Conservation (phyloP, 352 stramenopile species). For the Peronospora farinosa region DNA sequence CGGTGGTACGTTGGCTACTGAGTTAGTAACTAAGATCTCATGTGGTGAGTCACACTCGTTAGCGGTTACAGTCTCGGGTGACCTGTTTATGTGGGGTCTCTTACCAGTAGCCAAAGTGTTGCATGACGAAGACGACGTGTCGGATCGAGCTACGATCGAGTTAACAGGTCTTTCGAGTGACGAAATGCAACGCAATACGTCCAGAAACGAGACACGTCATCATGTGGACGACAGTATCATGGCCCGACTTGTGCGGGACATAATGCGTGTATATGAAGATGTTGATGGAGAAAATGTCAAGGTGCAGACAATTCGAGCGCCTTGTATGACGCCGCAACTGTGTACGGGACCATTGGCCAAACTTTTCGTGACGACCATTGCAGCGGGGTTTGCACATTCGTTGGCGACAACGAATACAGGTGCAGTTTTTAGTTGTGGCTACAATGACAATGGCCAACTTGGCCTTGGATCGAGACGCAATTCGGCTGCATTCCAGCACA, state of each 20-base stretch:
- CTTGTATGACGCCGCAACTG: conserved; percentile 40
- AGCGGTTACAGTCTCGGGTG: conserved; percentile 42
- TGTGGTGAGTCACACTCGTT: conserved; percentile 76
- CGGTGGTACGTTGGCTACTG: conserved; percentile 37
- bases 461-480: conserved; percentile 60
- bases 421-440: conserved; percentile 63
- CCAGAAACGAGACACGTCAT: conserved; percentile 17
- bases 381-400: conserved; percentile 72
- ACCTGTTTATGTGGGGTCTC: conserved; percentile 76
- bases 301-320: conserved; percentile 50
- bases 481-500: conserved; percentile 48
- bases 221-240: conserved; percentile 51
- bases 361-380: conserved; percentile 44
- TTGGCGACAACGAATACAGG: conserved; percentile 49
- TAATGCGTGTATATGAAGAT: conserved; percentile 59
- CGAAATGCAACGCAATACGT: conserved; percentile 23
- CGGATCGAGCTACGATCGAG: conserved; percentile 51
- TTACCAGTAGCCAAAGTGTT: conserved; percentile 50
- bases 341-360: conserved; percentile 25
- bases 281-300: conserved; percentile 29
- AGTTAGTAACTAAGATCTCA: conserved; percentile 62
- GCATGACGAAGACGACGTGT: conserved; percentile 36
- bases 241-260: conserved; percentile 52
- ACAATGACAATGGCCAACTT: conserved; percentile 81
- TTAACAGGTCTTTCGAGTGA: conserved; percentile 42